Conservation (phyloP, 1,139 yeast species). For the Kluyveromyces sp. region DNA sequence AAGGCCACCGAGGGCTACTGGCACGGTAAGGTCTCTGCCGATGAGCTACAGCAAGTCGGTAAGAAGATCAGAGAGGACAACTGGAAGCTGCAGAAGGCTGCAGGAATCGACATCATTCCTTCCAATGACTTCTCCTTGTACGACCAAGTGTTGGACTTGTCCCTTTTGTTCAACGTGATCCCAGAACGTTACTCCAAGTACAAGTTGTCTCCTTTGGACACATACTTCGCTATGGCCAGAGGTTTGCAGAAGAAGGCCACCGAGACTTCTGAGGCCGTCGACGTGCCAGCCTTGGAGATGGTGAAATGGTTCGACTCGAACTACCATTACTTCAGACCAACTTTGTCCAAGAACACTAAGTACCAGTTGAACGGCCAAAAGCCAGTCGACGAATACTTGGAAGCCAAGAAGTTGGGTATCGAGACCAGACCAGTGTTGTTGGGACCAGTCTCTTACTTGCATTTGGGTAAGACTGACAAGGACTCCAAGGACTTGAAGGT, state of each 20-base stretch:
- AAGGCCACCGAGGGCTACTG: conserved; percentile 98
- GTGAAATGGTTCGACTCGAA: conserved; percentile 99
- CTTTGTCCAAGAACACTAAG: conserved; percentile 89
- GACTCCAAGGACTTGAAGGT: conserved; percentile 95
- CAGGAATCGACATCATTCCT: conserved; percentile 95
- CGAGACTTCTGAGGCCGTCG: conserved; percentile 81
- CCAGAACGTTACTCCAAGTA: conserved; percentile 96
- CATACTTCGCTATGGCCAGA: conserved; percentile 98
- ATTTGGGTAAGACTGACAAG: conserved; percentile 96
- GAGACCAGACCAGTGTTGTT: conserved; percentile 95
- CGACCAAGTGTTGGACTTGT: conserved; percentile 93
- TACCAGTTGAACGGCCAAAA: conserved; percentile 94
- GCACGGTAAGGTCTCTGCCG: conserved; percentile 85
- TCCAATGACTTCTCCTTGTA: conserved; percentile 97
- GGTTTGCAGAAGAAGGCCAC: conserved; percentile 98
- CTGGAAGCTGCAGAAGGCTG: conserved; percentile 96
- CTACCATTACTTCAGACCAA: conserved; percentile 99
- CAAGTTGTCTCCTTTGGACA: conserved; percentile 83
- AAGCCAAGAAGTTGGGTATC: conserved; percentile 93
- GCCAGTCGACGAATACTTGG: conserved; percentile 96
- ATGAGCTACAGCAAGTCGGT: conserved; percentile 85
- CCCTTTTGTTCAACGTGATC: conserved; percentile 86
- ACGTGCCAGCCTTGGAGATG: conserved; percentile 99
- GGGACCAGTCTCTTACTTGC: conserved; percentile 94
- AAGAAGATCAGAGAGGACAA: conserved; percentile 90